Evolutionary conservation across 1,284 basidiomycete species (phyloP).

Genomic region (Cutaneotrichosporon sp.): DNA sequence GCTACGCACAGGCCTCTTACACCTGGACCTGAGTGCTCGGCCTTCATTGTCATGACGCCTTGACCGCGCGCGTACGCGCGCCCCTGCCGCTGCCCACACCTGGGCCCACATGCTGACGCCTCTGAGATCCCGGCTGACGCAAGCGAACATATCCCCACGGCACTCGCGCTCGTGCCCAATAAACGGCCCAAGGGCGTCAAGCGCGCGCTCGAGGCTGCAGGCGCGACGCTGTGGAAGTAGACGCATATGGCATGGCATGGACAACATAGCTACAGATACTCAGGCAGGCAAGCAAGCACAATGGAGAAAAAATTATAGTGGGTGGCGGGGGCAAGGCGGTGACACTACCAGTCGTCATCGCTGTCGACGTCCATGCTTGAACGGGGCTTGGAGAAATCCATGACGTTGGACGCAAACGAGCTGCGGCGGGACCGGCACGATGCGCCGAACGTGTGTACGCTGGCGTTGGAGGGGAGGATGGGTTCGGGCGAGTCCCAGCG

Average conservation of each 20-base stretch:
- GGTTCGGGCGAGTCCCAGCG: background rate
- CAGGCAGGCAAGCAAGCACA: too few species aligned
- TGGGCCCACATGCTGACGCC: too few species aligned
- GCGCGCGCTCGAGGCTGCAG: slow-evolving; percentile 46
- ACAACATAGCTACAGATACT: too few species aligned
- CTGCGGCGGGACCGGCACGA: background rate
- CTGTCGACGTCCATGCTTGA: background rate
- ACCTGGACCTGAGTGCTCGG: too few species aligned
- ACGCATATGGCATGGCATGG: background rate
- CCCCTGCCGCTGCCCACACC: too few species aligned
- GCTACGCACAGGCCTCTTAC: too few species aligned
- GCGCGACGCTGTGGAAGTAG: slow-evolving; percentile 39
- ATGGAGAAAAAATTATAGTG: too few species aligned
- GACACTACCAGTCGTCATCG: background rate
- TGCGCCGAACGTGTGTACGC: background rate
- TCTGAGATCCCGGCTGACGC: slow-evolving; percentile 7
- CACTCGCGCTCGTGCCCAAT: slow-evolving; percentile 52
- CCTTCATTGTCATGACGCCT: too few species aligned
- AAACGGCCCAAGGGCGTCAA: slow-evolving; percentile 49
- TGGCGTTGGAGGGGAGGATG: background rate
- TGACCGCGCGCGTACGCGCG: too few species aligned
- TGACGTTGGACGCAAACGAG: background rate
- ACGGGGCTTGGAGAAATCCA: background rate
- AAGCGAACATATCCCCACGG: slow-evolving; percentile 50
- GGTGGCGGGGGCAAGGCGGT: too few species aligned